Base-by-base conservation (phyloP, 805 yeast genomes). In the Candida ortonii region DNA sequence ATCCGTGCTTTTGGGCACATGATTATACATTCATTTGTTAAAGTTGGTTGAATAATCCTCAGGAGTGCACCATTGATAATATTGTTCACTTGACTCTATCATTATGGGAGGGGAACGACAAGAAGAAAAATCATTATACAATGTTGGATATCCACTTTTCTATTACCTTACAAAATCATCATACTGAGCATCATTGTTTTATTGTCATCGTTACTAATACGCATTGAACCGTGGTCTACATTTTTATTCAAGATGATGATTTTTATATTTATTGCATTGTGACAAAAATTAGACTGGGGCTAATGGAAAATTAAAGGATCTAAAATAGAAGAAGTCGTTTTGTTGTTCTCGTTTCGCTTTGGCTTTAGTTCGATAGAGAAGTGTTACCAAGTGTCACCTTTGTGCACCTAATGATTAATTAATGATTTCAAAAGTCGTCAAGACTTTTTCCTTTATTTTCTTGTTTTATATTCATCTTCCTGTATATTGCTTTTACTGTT, bases 381-480 rank as follows among this genome's bases (percentile, higher is more conserved):
- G 44, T 39, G 41, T 28, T 33, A 30, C 44, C 15, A 25, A n/a
- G 18, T 8, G 9, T 21, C 9, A 15, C n/a, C n/a, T n/a, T 43
- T 31, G 44, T 43, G 42, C 47, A 43, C 47, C 22, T 38, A 43
- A 43, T 43, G 47, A 43, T 36, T 34, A 27, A 30, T 30, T 32
- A 31, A 39, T 33, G 44, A 42, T 43, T 38, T 33, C 31, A 39
- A 38, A 43, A 28, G 28, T 28, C 31, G 37, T 39, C 39, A 28
- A 42, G 41, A 28, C 36, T 34, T 36, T 30, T 21, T 36, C 31
- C 35, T 36, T 36, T 34, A 20, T 19, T 36, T 34, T 32, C 35
- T 30, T 34, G 27, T 16, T 33, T 38, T 30, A 34, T 39, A 41
- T 41, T 34, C 34, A 32, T 25, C 47, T 43, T 39, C 47, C 44